A percentile compares a stretch with the other conserved stretches of the same genome.
phyloP scores from a whole-genome alignment of 2,329 filamentous ascomycete species.

The Hymenoscyphus scutula region DNA sequence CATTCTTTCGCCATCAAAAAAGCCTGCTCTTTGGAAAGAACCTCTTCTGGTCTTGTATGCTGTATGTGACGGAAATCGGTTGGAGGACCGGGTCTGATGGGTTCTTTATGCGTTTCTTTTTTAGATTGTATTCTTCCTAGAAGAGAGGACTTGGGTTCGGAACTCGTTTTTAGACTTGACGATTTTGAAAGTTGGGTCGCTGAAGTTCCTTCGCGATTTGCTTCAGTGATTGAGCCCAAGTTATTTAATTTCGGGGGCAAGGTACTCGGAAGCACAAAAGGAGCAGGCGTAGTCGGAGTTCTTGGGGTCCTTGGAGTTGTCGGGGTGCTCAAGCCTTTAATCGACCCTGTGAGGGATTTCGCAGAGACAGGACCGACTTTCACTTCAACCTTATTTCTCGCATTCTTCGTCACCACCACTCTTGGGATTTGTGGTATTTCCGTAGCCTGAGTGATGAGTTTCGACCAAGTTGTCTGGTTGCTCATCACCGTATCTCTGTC shows the following conservation, averaged over 20 bases:
- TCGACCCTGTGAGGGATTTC: neutral
- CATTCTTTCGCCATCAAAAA: neutral
- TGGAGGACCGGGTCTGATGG: neutral
- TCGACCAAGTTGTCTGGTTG: neutral
- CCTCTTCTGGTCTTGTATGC: neutral
- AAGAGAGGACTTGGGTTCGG: neutral
- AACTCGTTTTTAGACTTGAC: neutral
- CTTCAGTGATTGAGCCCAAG: neutral
- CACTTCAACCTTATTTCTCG: neutral
- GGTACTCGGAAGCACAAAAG: neutral
- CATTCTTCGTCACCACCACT: neutral
- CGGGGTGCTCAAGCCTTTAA: neutral
- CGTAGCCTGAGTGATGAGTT: neutral
- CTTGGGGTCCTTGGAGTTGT: neutral
- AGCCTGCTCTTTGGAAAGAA: neutral
- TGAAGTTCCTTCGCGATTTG: neutral
- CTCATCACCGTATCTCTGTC: constrained; percentile 1
- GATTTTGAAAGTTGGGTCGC: neutral
- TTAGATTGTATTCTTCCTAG: neutral
- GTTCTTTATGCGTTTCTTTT: neutral
- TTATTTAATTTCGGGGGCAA: neutral
- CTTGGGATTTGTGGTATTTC: neutral
- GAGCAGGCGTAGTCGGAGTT: too few species aligned
- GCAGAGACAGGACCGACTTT: neutral
- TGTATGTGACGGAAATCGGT: neutral